Conservation (phyloP, 148 eudicot species). For the Arbutus unedo region DNA sequence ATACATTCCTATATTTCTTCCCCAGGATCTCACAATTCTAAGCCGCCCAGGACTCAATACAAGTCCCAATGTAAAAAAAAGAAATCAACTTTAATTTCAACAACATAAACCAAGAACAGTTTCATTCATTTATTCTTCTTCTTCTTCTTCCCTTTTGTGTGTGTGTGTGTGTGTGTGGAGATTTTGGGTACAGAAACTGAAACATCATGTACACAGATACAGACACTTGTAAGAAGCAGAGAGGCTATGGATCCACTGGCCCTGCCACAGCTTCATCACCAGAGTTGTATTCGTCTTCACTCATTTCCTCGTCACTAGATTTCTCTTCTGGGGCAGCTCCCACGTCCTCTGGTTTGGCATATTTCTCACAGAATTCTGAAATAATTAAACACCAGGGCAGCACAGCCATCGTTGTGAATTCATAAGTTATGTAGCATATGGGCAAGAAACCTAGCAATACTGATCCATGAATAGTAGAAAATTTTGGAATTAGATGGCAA, state of each 20-base stretch:
- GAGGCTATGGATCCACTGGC: constrained; percentile 51
- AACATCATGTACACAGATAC: constrained; percentile 17
- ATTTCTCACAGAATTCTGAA: constrained; percentile 70
- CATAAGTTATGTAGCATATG: neutral
- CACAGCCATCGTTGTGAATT: neutral
- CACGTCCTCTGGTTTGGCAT: constrained; percentile 59
- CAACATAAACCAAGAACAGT: neutral
- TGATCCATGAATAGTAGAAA: neutral
- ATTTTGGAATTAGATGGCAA: neutral
- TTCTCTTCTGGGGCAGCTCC: constrained; percentile 48
- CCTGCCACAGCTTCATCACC: constrained; percentile 69
- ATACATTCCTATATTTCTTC: too few relatives aligned
- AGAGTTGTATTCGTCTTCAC: constrained; percentile 63
- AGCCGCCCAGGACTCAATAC: neutral
- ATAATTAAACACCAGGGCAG: neutral
- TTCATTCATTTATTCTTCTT: neutral
- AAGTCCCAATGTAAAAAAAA: neutral
- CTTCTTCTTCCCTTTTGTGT: neutral
- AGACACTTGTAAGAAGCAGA: neutral
- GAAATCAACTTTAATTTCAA: neutral
- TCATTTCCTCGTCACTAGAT: constrained; percentile 73
- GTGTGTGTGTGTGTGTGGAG: neutral
- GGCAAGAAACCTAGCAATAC: neutral
- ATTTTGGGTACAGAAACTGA: neutral
- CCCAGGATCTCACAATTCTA: too few relatives aligned